Evolutionary conservation across 1,284 basidiomycete species (phyloP), one percentile per base, ranked within the genome.

Genomic region (Microbotryum violaceum): DNA sequence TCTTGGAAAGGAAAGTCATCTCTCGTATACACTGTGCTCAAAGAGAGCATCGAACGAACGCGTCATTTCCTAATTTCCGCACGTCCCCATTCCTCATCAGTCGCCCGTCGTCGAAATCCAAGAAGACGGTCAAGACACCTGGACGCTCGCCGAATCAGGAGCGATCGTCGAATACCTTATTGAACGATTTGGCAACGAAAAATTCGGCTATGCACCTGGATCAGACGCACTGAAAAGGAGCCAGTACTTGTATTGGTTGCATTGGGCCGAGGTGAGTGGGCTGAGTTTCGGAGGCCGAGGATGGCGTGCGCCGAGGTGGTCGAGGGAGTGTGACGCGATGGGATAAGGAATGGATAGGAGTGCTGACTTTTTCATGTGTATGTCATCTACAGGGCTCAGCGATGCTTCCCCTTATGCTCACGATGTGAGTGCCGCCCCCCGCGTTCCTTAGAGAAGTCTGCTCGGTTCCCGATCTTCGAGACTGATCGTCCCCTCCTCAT

Each of bases 81-180:
- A 18, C 21, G 3, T 4, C 23, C 7, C 16, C 21, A 16, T 20
- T 1, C 10, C 4, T 14, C 9, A 29, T 20, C 56, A 67, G 66
- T 65, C 64, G 1, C 66, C 66, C 18, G 63, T 63, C 23, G 50
- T 63, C 8, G 42, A 25, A 7, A 50, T 68, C 46, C 56, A 48
- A 21, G 64, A 68, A 12, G 27, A 12, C 6, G 57, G 51, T 31
- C 18, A 47, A 3, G 51, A 12, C 10, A 56, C 56, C 7, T 12
- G 61, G 45, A 60, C 57, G 8, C 42, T 68, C 21, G 64, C 66
- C 54, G 66, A 68, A 54, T 66, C 63, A 4, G 68, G 66, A 14
- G 64, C 68, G 14, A 71, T 71, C 45, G 57, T 57, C 54, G 65
- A 71, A 47, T 65, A 67, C 54, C 55, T 71, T 54, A 64, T 70